These are phyloP conservation scores for Kodamaea neixiangensis DNA, from an alignment of 805 yeast genomes.

Conservation along the genomic window DNA sequence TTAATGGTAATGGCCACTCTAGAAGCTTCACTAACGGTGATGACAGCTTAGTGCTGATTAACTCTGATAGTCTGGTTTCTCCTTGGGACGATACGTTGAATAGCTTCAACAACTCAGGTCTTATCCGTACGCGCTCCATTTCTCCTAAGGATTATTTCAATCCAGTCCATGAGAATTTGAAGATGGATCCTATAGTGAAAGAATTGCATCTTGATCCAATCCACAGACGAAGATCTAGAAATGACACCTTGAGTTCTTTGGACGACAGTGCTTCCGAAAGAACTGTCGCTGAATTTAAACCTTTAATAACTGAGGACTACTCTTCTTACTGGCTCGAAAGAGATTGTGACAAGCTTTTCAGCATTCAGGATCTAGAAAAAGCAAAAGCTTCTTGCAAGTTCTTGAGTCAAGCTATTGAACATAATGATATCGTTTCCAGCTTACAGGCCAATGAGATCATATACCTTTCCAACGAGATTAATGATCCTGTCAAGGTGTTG, in stretches of 20 bases:
- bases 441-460: constrained; percentile 1
- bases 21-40: background rate
- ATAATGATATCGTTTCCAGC: constrained; percentile 2
- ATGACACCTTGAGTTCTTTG: constrained; percentile 1
- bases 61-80: constrained; percentile 1
- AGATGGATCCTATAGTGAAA: constrained; percentile 10
- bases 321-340: constrained; percentile 3
- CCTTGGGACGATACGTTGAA: constrained; percentile 5
- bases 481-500: constrained; percentile 6
- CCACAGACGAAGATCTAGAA: background rate
- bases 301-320: background rate
- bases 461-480: constrained; percentile 7
- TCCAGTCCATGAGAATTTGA: constrained; percentile 12
- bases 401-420: constrained; percentile 6
- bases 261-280: constrained; percentile 6
- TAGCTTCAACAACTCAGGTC: background rate
- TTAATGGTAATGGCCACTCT: background rate
- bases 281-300: constrained; percentile 1
- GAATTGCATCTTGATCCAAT: constrained; percentile 6
- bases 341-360: constrained; percentile 5
- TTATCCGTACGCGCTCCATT: background rate
- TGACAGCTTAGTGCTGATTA: background rate
- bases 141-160: constrained; percentile 4
- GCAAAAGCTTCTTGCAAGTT: background rate
- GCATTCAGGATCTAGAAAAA: background rate